These are phyloP conservation scores for Gaeumannomyces tritici DNA, from an alignment of 2,329 filamentous ascomycete genomes.

Conservation along the genomic window DNA sequence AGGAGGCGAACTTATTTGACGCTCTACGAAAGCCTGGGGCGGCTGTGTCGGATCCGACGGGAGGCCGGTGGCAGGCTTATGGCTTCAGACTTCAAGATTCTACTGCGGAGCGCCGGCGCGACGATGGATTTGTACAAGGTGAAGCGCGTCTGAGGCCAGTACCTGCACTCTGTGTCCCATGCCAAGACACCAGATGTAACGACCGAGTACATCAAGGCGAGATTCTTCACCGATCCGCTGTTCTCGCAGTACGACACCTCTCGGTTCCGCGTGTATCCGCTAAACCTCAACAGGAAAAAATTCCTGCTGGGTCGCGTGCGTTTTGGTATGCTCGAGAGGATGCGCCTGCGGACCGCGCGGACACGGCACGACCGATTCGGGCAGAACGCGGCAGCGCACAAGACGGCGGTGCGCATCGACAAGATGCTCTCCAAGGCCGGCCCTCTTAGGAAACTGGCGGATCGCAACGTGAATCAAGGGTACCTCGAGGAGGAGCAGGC, in stretches of 20 bases:
- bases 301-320: background rate
- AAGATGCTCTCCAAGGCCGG: constrained; percentile 16
- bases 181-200: constrained; percentile 20
- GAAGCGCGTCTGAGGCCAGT: constrained; percentile 17
- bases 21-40: constrained; percentile 25
- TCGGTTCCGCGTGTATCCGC: constrained; percentile 26
- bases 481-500: constrained; percentile 27
- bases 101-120: constrained; percentile 38
- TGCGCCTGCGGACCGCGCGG: background rate
- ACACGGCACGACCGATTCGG: constrained; percentile 16
- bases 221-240: constrained; percentile 33
- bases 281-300: constrained; percentile 7
- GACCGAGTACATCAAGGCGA: constrained; percentile 36
- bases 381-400: constrained; percentile 15
- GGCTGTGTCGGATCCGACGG: constrained; percentile 22
- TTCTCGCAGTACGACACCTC: constrained; percentile 36
- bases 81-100: constrained; percentile 30
- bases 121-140: constrained; percentile 24
- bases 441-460: constrained; percentile 21
- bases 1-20: constrained; percentile 29
- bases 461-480: constrained; percentile 5
- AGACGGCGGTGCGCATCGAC: constrained; percentile 18
- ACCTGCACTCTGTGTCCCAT: background rate
- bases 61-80: constrained; percentile 17
- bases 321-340: background rate